phyloP scores from a whole-genome alignment of 1,284 basidiomycete genomes.

The Trametes polyzona region DNA sequence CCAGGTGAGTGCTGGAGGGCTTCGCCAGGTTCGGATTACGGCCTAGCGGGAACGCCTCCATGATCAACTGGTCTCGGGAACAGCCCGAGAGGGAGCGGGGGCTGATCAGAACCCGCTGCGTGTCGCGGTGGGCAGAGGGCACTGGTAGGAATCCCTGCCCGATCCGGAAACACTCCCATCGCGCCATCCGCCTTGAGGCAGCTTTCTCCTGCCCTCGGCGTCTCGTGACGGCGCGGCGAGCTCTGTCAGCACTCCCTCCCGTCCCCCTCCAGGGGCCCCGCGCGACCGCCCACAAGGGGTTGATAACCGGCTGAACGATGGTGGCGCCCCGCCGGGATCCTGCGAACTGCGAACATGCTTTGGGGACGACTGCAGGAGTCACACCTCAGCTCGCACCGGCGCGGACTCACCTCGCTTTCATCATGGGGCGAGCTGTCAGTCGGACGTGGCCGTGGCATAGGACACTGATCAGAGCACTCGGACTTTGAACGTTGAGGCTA shows the following conservation, averaged over 20 bases:
- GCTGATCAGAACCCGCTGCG: constrained; percentile 21
- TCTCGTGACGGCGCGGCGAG: constrained; percentile 20
- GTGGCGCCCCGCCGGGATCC: no score
- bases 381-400: no score
- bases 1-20: no score
- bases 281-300: constrained; percentile 1
- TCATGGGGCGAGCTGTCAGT: no score
- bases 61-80: constrained; percentile 23
- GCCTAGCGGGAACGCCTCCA: constrained; percentile 15
- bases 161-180: constrained; percentile 18
- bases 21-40: constrained; percentile 11
- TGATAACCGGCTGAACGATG: constrained; percentile 22
- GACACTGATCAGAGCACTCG: no score
- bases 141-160: constrained; percentile 19
- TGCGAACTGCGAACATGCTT: no score
- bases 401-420: no score
- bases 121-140: constrained; percentile 31
- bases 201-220: background rate
- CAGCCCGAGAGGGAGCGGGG: constrained; percentile 13
- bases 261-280: constrained; percentile 1
- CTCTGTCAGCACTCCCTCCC: constrained; percentile 21
- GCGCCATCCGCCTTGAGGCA: constrained; percentile 31
- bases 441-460: no score
- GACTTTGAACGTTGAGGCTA: no score
- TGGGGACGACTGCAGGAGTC: no score